phyloP scores from a whole-genome alignment of 2,329 filamentous ascomycete species.

The Bipolaris cookei region DNA sequence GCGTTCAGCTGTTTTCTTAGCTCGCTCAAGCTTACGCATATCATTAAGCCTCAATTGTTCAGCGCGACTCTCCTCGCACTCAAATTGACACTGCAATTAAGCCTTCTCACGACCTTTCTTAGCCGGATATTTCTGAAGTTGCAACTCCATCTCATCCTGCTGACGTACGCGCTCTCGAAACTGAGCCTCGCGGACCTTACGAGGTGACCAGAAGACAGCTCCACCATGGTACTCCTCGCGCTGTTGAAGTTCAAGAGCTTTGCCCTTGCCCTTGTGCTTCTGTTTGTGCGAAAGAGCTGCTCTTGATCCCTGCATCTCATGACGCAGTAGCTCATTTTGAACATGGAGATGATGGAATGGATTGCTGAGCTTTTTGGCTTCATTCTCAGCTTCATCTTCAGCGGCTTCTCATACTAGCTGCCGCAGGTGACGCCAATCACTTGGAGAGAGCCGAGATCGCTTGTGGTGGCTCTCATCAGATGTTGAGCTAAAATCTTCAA shows the following conservation, averaged over 20 bases:
- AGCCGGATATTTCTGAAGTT: neutral
- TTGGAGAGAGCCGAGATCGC: neutral
- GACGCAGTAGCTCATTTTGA: neutral
- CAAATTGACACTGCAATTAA: neutral
- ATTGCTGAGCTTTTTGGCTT: neutral
- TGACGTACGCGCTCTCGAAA: too few species aligned
- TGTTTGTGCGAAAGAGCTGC: neutral
- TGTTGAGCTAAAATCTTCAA: conserved; percentile 3
- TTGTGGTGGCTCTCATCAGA: too few species aligned
- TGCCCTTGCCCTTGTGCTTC: neutral
- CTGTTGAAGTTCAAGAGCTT: neutral
- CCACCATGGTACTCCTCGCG: neutral
- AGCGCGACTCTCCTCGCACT: too few species aligned
- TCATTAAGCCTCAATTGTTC: neutral
- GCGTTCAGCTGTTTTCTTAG: neutral
- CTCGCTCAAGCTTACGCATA: neutral
- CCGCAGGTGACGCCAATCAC: too few species aligned
- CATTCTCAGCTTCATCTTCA: neutral
- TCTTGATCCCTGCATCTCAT: neutral
- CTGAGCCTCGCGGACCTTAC: too few species aligned
- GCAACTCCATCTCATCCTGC: too few species aligned
- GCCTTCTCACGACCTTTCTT: neutral
- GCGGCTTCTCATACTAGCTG: neutral
- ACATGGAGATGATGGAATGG: neutral
- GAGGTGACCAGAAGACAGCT: too few species aligned